These are phyloP conservation scores for Parafenestella ontariensis DNA, from an alignment of 2,329 filamentous ascomycete species.

Conservation along the genomic window DNA sequence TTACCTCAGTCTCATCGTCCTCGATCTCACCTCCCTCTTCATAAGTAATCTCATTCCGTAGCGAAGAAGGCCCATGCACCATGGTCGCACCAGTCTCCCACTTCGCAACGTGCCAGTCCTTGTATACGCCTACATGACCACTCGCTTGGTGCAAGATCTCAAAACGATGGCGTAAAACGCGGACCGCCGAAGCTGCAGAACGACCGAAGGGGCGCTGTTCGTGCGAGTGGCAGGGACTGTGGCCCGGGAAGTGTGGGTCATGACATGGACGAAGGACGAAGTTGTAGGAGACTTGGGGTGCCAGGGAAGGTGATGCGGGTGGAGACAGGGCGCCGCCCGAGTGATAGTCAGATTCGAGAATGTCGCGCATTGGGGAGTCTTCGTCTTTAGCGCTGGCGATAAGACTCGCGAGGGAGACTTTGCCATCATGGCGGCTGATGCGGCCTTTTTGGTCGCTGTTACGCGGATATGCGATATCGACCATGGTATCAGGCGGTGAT, in stretches of 20 bases:
- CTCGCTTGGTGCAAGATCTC: not conserved
- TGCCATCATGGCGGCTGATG: not conserved
- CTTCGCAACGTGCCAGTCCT: not conserved
- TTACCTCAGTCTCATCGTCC: not conserved
- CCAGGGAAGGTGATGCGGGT: not conserved
- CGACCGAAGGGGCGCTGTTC: not conserved
- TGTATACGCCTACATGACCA: not conserved
- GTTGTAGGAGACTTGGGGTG: not conserved
- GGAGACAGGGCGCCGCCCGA: not conserved
- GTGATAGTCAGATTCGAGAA: not conserved
- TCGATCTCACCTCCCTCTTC: not conserved
- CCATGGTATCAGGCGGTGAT: not conserved
- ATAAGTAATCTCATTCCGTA: not conserved
- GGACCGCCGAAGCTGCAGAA: not conserved
- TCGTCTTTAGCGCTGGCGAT: not conserved
- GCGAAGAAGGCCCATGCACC: constrained; percentile 2
- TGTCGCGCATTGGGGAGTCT: not conserved
- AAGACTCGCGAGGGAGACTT: not conserved
- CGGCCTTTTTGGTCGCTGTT: not conserved
- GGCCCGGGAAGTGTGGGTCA: constrained; percentile 2
- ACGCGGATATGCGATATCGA: not conserved
- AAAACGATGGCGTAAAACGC: not conserved
- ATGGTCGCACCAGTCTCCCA: not conserved
- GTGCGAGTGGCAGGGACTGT: not conserved
- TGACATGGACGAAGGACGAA: not conserved